phyloP scores from a whole-genome alignment of 805 yeast genomes.

The Wickerhamiella australiensis region DNA sequence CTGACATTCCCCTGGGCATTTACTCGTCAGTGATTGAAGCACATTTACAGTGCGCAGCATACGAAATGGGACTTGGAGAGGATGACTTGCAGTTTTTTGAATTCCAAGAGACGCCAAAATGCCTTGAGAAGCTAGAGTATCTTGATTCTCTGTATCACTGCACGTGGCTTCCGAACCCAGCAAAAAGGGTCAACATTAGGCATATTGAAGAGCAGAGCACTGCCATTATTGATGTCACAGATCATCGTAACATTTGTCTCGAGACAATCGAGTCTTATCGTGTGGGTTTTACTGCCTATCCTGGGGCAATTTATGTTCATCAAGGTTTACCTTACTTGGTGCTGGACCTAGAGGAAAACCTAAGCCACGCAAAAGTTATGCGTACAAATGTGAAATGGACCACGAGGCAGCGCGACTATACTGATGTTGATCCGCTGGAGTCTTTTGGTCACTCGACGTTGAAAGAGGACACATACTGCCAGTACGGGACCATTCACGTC shows the following conservation, averaged over 20 bases:
- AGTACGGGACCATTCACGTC: constrained; percentile 61
- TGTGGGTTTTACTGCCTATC: constrained; percentile 78
- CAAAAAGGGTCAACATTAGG: constrained; percentile 61
- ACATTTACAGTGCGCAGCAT: constrained; percentile 91
- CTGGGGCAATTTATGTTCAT: constrained; percentile 86
- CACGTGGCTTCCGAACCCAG: constrained; percentile 69
- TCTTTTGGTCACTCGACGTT: constrained; percentile 17
- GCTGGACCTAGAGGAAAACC: constrained; percentile 67
- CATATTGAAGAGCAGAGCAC: constrained; percentile 71
- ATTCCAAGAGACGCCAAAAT: constrained; percentile 24
- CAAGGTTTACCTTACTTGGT: constrained; percentile 88
- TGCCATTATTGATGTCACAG: constrained; percentile 85
- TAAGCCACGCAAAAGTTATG: constrained; percentile 70
- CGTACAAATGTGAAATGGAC: constrained; percentile 90
- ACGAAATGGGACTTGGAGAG: constrained; percentile 55
- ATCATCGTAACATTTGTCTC: constrained; percentile 56
- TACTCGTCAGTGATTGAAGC: constrained; percentile 52
- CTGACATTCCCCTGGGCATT: constrained; percentile 48
- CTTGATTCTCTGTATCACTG: constrained; percentile 38
- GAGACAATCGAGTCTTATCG: constrained; percentile 85
- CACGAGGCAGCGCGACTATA: constrained; percentile 81
- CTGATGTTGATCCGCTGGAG: constrained; percentile 74
- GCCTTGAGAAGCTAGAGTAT: constrained; percentile 24
- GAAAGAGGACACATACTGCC: constrained; percentile 23
- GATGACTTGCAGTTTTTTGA: constrained; percentile 49